phyloP scores from a whole-genome alignment of 148 eudicot genomes.

The Amaranthus palmeri region DNA sequence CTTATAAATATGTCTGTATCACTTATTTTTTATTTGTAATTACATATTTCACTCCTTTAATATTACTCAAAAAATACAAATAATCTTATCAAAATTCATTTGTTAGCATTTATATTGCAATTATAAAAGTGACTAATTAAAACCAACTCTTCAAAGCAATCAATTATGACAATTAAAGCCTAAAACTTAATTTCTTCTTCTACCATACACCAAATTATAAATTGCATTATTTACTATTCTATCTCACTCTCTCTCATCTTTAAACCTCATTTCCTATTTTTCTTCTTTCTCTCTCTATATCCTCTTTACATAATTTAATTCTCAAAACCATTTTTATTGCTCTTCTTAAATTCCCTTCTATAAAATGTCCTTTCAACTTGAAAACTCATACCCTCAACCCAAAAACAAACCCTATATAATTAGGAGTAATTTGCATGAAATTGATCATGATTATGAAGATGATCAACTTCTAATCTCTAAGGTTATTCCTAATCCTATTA shows the following conservation, averaged over 20 bases:
- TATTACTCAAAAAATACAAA: no score
- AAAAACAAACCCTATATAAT: not conserved
- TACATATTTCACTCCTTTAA: no score
- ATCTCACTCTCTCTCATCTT: not conserved
- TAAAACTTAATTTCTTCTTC: constrained; percentile 17
- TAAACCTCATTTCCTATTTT: constrained; percentile 19
- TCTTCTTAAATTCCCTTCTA: constrained; percentile 26
- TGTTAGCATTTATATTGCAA: not conserved
- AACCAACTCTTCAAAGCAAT: constrained; percentile 35
- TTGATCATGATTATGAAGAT: not conserved
- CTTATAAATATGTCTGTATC: no score
- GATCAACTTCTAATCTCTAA: constrained; percentile 11
- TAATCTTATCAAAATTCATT: no score
- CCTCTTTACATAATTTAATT: constrained; percentile 33
- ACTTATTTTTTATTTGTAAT: no score
- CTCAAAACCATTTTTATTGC: constrained; percentile 17
- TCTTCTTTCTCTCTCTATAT: constrained; percentile 24
- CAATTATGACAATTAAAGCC: constrained; percentile 24
- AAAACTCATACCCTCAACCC: constrained; percentile 35
- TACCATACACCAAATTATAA: constrained; percentile 7
- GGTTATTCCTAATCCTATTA: constrained; percentile 11
- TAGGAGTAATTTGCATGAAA: not conserved
- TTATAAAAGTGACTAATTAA: constrained; percentile 1
- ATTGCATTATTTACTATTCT: constrained; percentile 33
- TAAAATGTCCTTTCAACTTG: constrained; percentile 51